Evolutionary conservation across 1,284 basidiomycete species (phyloP), one percentile per base, ranked within the genome.

Genomic region (Pseudomicrostroma phylloplanum): DNA sequence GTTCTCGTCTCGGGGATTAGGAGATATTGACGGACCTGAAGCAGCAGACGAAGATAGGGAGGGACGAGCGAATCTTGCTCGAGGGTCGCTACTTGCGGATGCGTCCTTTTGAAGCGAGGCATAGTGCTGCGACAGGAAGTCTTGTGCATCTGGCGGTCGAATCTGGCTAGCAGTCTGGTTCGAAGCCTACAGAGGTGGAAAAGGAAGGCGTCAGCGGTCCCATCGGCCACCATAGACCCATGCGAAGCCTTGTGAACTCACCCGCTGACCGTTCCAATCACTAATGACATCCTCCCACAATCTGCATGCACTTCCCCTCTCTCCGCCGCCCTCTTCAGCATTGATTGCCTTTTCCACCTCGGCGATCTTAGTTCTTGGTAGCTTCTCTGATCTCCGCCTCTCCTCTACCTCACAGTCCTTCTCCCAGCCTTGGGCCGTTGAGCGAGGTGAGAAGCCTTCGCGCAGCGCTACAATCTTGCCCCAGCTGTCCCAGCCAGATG

Each of bases 401-500:
- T 19, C 30, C 23, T 74, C 72, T 7, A 76, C 56, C 49, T 67
- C 64, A 51, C 67, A 68, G 51, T 74, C 73, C n/a, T 58, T 67
- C n/a, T 71, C 67, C 73, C 73, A 96, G 23, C 89, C 90, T 60
- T 88, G 87, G 1, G 86, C 87, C 84, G 91, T 89, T 55, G 84
- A 79, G 58, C 85, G 87, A 0, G 90, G 87, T 65, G 96, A 91
- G 71, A 97, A 98, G 0, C 90, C 89, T 53, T 97, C 94, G 56
- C 92, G 83, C 60, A 97, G 81, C 1, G 96, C 89, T 2, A 85
- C 84, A 67, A 97, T 96, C 83, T 97, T 97, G 2, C 92, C 92
- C 89, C 91, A 96, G 67, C 89, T 90, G 79, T 98, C 94, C 96
- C 94, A 98, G 1, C 94, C 96, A 0, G 89, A 85, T 0, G 94